Evolutionary conservation across 208 protist genomes (phyloP).

Genomic region (Acanthamoeba triangularis): DNA sequence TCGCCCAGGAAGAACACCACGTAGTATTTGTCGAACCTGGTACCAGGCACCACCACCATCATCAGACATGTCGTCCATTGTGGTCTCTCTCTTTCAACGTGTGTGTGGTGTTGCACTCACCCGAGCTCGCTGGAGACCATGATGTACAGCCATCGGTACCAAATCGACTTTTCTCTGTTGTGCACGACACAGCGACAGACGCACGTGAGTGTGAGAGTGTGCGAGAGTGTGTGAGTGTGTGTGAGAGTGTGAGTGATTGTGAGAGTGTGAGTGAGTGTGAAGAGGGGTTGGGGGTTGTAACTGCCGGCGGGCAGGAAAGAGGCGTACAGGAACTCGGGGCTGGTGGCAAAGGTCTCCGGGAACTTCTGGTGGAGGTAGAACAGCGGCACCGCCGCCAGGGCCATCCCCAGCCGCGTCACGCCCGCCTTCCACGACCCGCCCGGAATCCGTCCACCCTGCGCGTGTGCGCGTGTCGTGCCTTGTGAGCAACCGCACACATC

Average conservation of each 20-base stretch:
- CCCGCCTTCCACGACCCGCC: neutral
- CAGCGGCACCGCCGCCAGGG: neutral
- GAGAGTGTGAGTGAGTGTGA: too few relatives aligned
- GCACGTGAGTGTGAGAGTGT: too few relatives aligned
- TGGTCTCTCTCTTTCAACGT: too few relatives aligned
- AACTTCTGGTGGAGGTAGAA: slow-evolving; percentile 16
- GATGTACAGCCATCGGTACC: neutral
- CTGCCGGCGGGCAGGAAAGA: neutral
- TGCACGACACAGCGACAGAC: neutral
- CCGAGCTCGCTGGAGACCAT: neutral
- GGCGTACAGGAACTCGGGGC: neutral
- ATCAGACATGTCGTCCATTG: too few relatives aligned
- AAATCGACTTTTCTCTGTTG: neutral
- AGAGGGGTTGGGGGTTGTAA: neutral
- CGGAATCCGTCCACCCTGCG: slow-evolving; percentile 1
- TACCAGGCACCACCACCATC: too few relatives aligned
- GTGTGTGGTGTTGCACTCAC: neutral
- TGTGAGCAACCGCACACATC: too few relatives aligned
- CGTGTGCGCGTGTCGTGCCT: too few relatives aligned
- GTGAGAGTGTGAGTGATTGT: too few relatives aligned
- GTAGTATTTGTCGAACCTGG: slow-evolving; percentile 83
- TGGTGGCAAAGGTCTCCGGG: neutral
- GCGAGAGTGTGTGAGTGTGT: too few relatives aligned
- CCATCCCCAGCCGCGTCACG: neutral
- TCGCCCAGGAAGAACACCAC: slow-evolving; percentile 79